Evolutionary conservation across 1,139 yeast species (phyloP), one percentile per base, ranked within the genome.

Genomic region (Wickerhamiella infanticola): DNA sequence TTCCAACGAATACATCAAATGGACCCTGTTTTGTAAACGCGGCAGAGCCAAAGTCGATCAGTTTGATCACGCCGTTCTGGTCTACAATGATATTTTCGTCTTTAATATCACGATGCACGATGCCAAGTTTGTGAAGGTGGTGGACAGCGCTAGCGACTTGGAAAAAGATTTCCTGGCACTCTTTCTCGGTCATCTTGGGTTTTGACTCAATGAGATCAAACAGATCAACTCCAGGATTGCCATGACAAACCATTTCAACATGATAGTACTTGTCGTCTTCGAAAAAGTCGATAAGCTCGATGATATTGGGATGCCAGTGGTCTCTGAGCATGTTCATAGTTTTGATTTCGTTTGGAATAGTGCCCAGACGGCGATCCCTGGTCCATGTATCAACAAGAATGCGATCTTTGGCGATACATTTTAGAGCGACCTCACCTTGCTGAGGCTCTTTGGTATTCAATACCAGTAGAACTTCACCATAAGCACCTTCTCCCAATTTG

Each of bases 311-410:
- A 61, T 90, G 97, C 1, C 88, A 90, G 51, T 76, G 75, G 45
- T 71, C 67, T 25, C 58, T 58, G 50, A 90, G 67, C 24, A 79
- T 78, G 29, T 90, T 79, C 85, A 90, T 79, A 42, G 90, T 81
- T 61, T 86, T 94, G 55, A 90, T 90, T 62, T 90, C 98, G 18
- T 90, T 79, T 0, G 98, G 97, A 33, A 90, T 82, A 0, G 95
- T 88, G 3, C 98, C 98, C 39, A 88, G 67, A 51, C 74, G 75
- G 24, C 95, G 73, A 62, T 90, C 97, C 47, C 97, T 70, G 2
- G 86, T 94, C 98, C 98, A 90, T 0, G 97, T 85, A 61, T 90
- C 98, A 6, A 90, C 96, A 57, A 90, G 68, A 55, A 90, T 90
- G 47, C 95, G 74, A 54, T 86, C 95, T 58, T 90, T 90, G 58